Base-by-base conservation (phyloP, 192 early-diverging fungal species). In the Rhizophagus prolifer region DNA sequence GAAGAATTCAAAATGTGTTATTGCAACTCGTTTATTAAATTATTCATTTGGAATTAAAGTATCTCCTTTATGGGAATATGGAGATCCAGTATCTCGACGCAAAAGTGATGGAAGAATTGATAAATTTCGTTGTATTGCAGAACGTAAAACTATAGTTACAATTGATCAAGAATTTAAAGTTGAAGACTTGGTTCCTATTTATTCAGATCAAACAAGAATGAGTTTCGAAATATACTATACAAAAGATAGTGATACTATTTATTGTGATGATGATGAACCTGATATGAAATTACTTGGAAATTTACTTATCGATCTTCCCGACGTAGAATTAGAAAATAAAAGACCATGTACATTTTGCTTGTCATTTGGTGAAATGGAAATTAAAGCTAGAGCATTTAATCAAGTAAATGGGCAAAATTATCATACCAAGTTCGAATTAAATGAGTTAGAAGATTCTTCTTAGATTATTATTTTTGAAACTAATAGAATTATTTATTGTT, bases 231-330 rank as follows among this genome's bases (percentile, higher is more conserved):
- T 65, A 14, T 63, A 19, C 7, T 26, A 31, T 65, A 65, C 63
- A 34, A 26, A 28, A 25, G 9, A 19, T 5, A 10, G 25, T 2
- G 26, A 30, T 28, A 25, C 26, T 5, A 25, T 65, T 31, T 65
- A 65, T 65, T 65, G 63, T 65, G 63, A 65, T 38, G 63, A 65
- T 38, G 36, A 38, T 34, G 63, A 65, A 10, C 63, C 63, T 34
- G 63, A 28, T 25, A 65, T 65, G 63, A 28, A 34, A 21, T 65
- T 65, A 9, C 34, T 65, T 26, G 23, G 26, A 1, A 65, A 25
- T 13, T 10, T 65, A 28, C 25, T 31, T 26, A 65, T 54, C 4
- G 26, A 54, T 19, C 13, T 54, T 21, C 14, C 47, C 3, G 14
- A 54, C 4, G 47, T 19, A 54, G 13, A 54, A 19, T 54, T 54